Base-by-base conservation (phyloP, 2,329 filamentous ascomycete species). In the Lecanicillium sp. region DNA sequence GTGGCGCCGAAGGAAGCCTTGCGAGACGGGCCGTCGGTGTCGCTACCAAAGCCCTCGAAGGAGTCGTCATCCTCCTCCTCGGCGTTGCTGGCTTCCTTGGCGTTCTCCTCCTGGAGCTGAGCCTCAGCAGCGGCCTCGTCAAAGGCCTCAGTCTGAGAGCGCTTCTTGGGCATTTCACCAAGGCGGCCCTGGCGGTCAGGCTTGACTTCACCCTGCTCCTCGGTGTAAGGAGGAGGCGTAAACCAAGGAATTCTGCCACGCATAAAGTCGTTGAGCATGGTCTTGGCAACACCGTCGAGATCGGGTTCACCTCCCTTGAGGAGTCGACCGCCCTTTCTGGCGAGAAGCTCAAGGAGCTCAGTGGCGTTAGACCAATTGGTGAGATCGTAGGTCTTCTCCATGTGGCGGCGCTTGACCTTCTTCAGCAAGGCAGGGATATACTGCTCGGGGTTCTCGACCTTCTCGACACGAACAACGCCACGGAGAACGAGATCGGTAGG, bases 191-290 rank as follows among this genome's bases (percentile, higher is more conserved):
- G 79, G 39, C 90, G 80, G 5, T 87, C 87, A 52, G 83, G 79
- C n/a, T 84, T 68, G 30, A 66, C 69, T 26, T 70, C 70, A 10
- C 68, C 68, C 12, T 69, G 72, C 26, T 76, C 75, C 6, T 78
- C 76, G 3, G 70, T 69, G 12, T 69, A 72, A 2, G 90, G 89
- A 9, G 90, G 84, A 8, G 89, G 83, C 0, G 87, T 93, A 62
- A 90, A 98, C 93, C 94, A 98, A 1, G 93, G 93, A 21, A 97
- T 87, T 68, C 91, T 96, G 49, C 93, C 93, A 54, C 93, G 75
- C 61, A 97, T 80, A 64, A 97, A 98, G 62, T 98, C 93, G 60
- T 95, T 97, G 51, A 98, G 71, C 1, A 98, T 86, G 82, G 95
- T 95, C 68, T 95, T 95, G 1, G 93, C 93, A 40, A 95, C 90